Conservation (phyloP, 2,329 filamentous ascomycete genomes). For the Graphiopsis chlorocephala region DNA sequence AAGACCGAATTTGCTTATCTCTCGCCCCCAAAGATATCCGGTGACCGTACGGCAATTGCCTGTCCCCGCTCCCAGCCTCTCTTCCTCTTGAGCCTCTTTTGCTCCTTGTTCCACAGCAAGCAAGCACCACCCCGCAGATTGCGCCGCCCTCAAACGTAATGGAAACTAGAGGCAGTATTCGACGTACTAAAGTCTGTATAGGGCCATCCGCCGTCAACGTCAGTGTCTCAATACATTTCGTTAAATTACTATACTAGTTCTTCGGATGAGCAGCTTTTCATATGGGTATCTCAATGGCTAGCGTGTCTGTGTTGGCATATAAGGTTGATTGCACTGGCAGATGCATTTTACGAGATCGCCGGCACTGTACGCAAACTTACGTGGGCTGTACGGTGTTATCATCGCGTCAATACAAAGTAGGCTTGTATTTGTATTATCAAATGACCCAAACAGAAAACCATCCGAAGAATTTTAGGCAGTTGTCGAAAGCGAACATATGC, state of each 20-base stretch:
- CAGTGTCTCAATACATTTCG: neutral
- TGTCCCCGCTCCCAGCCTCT: neutral
- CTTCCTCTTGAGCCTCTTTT: too few species aligned
- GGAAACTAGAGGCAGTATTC: neutral
- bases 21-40: neutral
- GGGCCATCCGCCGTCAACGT: too few species aligned
- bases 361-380: neutral
- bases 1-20: neutral
- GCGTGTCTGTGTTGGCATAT: too few species aligned
- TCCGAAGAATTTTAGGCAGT: too few species aligned
- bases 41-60: neutral
- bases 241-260: neutral
- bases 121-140: neutral
- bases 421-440: neutral
- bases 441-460: neutral
- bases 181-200: neutral
- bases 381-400: neutral
- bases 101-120: neutral
- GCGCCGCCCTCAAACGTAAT: neutral
- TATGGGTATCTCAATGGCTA: neutral
- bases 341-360: neutral
- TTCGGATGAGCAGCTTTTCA: neutral
- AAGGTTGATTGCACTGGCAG: neutral
- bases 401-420: neutral
- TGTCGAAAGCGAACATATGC: too few species aligned